A percentile compares a stretch with the other conserved stretches of the same genome.
Evolutionary conservation across 331 rosid genomes (phyloP).

Genomic region (Spiraea crenata): DNA sequence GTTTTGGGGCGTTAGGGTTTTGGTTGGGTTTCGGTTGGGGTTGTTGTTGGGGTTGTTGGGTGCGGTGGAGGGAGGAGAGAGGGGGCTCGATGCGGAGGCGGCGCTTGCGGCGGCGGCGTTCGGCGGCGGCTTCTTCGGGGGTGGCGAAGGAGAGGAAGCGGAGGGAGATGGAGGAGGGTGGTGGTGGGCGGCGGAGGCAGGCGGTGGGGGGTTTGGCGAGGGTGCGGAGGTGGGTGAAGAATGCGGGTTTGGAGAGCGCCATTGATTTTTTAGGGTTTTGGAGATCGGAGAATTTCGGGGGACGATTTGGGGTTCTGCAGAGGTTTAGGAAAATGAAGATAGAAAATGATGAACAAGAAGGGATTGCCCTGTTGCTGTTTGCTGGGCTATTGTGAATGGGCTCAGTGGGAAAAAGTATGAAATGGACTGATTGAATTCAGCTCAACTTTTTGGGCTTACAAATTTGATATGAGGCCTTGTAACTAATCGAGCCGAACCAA

Average conservation of each 20-base stretch:
- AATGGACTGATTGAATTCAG: too few species aligned
- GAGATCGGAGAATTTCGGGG: not conserved
- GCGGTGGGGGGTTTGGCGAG: constrained; percentile 30
- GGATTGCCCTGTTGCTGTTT: not conserved
- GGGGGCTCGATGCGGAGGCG: constrained; percentile 91
- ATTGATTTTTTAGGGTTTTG: constrained; percentile 20
- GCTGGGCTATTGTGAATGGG: too few species aligned
- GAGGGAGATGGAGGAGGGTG: constrained; percentile 34
- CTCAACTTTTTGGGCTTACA: too few species aligned
- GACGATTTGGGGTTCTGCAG: not conserved
- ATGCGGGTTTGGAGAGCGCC: constrained; percentile 58
- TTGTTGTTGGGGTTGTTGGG: constrained; percentile 28
- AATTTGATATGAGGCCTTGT: too few species aligned
- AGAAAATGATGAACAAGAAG: too few species aligned
- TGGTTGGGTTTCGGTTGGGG: constrained; percentile 36
- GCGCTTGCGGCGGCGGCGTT: constrained; percentile 89
- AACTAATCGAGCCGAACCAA: too few species aligned
- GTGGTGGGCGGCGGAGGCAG: constrained; percentile 12
- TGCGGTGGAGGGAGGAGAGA: constrained; percentile 66
- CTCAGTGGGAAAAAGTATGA: too few species aligned
- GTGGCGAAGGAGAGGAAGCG: constrained; percentile 81
- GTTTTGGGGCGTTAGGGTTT: constrained; percentile 74
- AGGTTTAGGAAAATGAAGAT: constrained; percentile 17
- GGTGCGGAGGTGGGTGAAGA: constrained; percentile 46
- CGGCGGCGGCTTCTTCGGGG: constrained; percentile 88